A percentile compares a stretch with the other conserved stretches of the same genome.
Conservation (phyloP, 129 eudicot species). For the Flaveria ramosissima region DNA sequence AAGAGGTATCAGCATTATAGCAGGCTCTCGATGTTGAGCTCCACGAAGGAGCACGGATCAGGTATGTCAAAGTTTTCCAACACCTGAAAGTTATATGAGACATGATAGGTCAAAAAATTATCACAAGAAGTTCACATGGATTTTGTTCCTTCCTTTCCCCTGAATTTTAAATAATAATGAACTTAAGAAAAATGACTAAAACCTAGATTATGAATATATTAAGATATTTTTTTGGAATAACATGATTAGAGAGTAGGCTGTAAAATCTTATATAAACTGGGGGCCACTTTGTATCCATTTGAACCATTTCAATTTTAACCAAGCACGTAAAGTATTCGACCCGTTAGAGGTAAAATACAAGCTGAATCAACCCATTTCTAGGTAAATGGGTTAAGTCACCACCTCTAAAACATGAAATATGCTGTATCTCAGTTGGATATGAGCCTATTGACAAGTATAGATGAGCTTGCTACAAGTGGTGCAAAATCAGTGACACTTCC, state of each 20-base stretch:
- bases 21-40: slow-evolving; percentile 58
- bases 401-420: too few relatives aligned
- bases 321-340: not conserved
- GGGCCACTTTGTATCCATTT: not conserved
- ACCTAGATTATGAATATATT: slow-evolving; percentile 1
- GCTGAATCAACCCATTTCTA: slow-evolving; percentile 11
- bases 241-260: not conserved
- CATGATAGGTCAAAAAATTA: too few relatives aligned
- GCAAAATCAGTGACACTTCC: too few relatives aligned
- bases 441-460: too few relatives aligned
- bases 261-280: not conserved
- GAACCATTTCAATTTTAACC: not conserved
- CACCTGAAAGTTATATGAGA: slow-evolving; percentile 50
- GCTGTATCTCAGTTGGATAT: too few relatives aligned
- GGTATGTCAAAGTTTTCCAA: slow-evolving; percentile 83
- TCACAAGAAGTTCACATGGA: too few relatives aligned
- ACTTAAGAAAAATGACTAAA: not conserved
- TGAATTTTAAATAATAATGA: not conserved
- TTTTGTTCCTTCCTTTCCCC: too few relatives aligned
- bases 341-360: not conserved
- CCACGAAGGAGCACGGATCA: slow-evolving; percentile 84
- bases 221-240: not conserved
- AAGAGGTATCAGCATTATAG: not conserved
- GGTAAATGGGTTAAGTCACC: too few relatives aligned
- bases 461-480: too few relatives aligned